These are phyloP conservation scores for Jimgerdemannia flammicorona DNA, from an alignment of 192 early-diverging fungal species.

Conservation along the genomic window DNA sequence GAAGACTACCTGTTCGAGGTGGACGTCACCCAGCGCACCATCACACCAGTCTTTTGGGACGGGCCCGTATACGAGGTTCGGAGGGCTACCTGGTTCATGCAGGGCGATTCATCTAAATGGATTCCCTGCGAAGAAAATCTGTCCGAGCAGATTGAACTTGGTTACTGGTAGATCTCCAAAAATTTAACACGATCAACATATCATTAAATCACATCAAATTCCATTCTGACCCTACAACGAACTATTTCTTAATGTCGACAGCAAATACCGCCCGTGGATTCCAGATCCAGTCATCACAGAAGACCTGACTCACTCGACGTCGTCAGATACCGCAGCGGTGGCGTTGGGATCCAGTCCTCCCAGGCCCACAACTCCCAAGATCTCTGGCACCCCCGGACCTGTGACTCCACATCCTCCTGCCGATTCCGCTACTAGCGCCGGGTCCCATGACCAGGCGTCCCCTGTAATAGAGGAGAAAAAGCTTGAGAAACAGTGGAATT, in stretches of 20 bases:
- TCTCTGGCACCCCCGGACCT: neutral
- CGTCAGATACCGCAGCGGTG: neutral
- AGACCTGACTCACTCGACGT: neutral
- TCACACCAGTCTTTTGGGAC: constrained; percentile 74
- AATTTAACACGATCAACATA: neutral
- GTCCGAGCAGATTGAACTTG: constrained; percentile 75
- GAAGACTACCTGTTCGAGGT: constrained; percentile 83
- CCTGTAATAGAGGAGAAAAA: constrained; percentile 25
- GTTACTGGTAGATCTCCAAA: constrained; percentile 52
- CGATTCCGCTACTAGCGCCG: neutral
- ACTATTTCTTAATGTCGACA: constrained; percentile 2
- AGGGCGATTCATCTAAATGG: constrained; percentile 52
- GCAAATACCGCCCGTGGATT: constrained; percentile 28
- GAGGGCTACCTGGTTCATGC: constrained; percentile 81
- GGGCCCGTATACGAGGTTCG: constrained; percentile 79
- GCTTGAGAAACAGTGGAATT: constrained; percentile 63
- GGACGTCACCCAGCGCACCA: constrained; percentile 61
- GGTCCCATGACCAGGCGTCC: neutral
- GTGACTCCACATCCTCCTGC: neutral
- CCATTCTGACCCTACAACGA: too few species aligned
- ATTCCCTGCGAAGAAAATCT: constrained; percentile 82
- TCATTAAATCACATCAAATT: neutral
- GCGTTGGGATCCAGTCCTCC: neutral
- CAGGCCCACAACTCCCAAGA: neutral
- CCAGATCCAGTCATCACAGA: constrained; percentile 10